These are phyloP conservation scores for Colletotrichum caudatum DNA, from an alignment of 2,329 filamentous ascomycete species.

Conservation along the genomic window DNA sequence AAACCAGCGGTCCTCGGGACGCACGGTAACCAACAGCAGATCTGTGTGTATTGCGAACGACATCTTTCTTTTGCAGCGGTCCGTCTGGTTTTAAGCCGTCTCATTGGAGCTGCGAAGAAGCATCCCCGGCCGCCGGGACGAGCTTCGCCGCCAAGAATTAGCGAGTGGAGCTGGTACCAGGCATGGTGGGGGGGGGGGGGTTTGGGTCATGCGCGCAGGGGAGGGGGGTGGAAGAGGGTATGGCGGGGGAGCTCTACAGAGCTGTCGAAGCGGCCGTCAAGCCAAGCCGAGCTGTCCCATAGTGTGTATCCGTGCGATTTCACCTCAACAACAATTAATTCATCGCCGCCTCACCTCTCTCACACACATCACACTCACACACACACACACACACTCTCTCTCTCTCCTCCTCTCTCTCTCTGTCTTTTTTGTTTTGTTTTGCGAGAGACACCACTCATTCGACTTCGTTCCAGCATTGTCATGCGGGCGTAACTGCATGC, in stretches of 20 bases:
- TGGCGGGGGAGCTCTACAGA: neutral
- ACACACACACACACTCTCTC: neutral
- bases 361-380: neutral
- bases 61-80: too few species aligned
- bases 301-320: slow-evolving; percentile 13
- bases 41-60: neutral
- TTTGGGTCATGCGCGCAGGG: neutral
- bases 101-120: neutral
- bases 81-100: neutral
- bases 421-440: neutral
- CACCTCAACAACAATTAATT: slow-evolving; percentile 4
- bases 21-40: too few species aligned
- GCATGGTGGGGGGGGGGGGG: slow-evolving; percentile 2
- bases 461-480: neutral
- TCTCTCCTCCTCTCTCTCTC: neutral
- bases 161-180: slow-evolving; percentile 12
- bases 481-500: slow-evolving; percentile 17
- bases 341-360: slow-evolving; percentile 3
- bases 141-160: slow-evolving; percentile 17
- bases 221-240: neutral
- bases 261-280: neutral
- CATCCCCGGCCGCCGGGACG: neutral
- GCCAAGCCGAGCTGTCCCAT: neutral
- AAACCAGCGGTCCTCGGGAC: neutral
- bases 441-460: neutral